phyloP scores from a whole-genome alignment of 192 early-diverging fungal species.

The Linnemannia hyalina region DNA sequence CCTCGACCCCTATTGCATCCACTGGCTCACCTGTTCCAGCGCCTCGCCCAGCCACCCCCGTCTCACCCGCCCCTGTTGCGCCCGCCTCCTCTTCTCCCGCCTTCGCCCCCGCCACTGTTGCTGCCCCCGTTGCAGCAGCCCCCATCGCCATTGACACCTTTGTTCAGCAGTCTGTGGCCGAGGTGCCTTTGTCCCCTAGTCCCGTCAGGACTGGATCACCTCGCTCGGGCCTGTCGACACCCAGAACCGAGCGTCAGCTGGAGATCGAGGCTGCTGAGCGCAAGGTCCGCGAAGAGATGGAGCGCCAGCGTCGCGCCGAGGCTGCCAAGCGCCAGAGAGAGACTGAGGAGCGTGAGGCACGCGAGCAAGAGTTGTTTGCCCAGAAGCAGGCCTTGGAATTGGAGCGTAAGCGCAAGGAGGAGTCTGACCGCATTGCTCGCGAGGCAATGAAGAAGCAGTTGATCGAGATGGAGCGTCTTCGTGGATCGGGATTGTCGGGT shows the following conservation, averaged over 20 bases:
- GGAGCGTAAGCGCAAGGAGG: constrained; percentile 66
- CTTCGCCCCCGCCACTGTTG: background rate
- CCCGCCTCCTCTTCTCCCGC: constrained; percentile 6
- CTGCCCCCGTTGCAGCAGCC: constrained; percentile 8
- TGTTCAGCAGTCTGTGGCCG: constrained; percentile 29
- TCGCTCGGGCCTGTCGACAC: constrained; percentile 40
- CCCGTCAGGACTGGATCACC: constrained; percentile 42
- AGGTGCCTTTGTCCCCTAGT: constrained; percentile 20
- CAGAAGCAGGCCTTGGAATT: constrained; percentile 60
- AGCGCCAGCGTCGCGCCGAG: constrained; percentile 56
- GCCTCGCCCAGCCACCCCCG: constrained; percentile 38
- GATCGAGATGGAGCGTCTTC: constrained; percentile 57
- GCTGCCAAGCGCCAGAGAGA: constrained; percentile 49
- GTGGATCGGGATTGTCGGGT: constrained; percentile 56
- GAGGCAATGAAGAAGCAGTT: constrained; percentile 59
- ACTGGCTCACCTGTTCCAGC: constrained; percentile 33
- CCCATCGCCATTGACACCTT: constrained; percentile 23
- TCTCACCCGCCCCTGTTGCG: constrained; percentile 25
- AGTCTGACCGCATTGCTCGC: constrained; percentile 50
- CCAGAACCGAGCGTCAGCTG: constrained; percentile 47
- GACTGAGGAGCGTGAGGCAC: constrained; percentile 44
- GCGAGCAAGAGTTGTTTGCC: constrained; percentile 37
- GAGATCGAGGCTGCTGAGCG: constrained; percentile 51
- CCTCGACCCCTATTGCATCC: constrained; percentile 18
- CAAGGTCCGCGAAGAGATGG: constrained; percentile 49